Evolutionary conservation across 352 stramenopile species (phyloP).

Genomic region (Globisporangium yorkense): DNA sequence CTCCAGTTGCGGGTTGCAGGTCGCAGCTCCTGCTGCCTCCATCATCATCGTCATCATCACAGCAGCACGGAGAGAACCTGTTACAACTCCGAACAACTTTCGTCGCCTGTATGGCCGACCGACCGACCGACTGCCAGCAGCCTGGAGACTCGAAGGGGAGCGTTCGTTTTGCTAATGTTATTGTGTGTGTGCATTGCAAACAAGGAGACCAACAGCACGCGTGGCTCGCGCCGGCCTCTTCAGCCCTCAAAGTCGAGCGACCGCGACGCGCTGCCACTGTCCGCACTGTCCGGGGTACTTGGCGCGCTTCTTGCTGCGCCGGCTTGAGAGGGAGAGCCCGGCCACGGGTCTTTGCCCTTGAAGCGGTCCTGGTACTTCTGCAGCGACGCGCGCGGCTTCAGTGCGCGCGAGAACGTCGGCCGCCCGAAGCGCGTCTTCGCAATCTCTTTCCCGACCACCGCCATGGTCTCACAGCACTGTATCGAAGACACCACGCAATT

Average conservation of each 20-base stretch:
- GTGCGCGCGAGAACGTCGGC: constrained; percentile 53
- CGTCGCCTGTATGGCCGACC: too few relatives aligned
- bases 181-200: constrained; percentile 5
- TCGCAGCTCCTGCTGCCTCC: too few relatives aligned
- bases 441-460: constrained; percentile 44
- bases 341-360: constrained; percentile 50
- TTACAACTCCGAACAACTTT: too few relatives aligned
- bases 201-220: background rate
- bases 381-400: constrained; percentile 58
- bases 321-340: constrained; percentile 33
- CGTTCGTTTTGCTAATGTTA: constrained; percentile 9
- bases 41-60: background rate
- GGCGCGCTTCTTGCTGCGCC: background rate
- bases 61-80: background rate
- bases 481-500: background rate
- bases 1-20: background rate
- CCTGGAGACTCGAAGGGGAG: background rate
- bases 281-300: background rate
- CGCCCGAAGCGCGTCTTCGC: constrained; percentile 55
- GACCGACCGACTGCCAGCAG: background rate
- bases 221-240: background rate
- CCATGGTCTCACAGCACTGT: constrained; percentile 69
- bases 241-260: constrained; percentile 4
- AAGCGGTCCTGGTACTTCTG: constrained; percentile 67
- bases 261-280: constrained; percentile 3